Conservation (phyloP, 78 protist species). For the Bigelowiella natans region DNA sequence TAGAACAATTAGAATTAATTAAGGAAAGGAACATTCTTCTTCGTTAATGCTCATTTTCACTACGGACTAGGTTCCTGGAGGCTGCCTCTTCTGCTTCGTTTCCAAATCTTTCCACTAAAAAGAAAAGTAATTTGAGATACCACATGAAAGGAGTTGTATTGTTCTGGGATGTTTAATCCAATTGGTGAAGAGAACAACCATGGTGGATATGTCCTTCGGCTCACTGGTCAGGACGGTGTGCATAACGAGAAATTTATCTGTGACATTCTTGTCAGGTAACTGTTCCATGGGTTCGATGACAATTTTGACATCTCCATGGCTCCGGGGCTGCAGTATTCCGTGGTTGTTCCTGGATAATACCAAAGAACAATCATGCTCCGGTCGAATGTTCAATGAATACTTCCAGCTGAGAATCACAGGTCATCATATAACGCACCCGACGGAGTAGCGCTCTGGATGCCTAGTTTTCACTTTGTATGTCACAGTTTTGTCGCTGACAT, state of each 20-base stretch:
- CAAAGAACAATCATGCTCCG: background rate
- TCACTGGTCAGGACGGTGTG: too few relatives aligned
- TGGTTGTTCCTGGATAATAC: background rate
- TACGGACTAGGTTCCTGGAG: too few relatives aligned
- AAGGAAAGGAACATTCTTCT: too few relatives aligned
- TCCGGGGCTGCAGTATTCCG: background rate
- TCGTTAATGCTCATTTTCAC: too few relatives aligned
- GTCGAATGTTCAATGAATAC: background rate
- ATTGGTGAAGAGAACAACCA: too few relatives aligned
- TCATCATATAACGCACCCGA: background rate
- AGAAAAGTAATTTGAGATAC: too few relatives aligned
- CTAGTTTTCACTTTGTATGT: background rate
- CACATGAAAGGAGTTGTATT: too few relatives aligned
- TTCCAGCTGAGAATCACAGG: background rate
- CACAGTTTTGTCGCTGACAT: background rate
- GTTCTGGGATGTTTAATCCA: too few relatives aligned
- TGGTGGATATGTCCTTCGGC: too few relatives aligned
- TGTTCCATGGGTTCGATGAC: background rate
- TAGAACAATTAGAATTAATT: too few relatives aligned
- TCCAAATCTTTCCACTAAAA: too few relatives aligned
- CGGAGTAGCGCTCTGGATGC: background rate
- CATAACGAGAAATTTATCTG: background rate
- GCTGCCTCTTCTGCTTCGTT: too few relatives aligned
- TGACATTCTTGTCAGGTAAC: background rate
- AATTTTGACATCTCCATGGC: background rate